Percentiles rank a stretch among this genome's conserved stretches.
phyloP scores from a whole-genome alignment of 129 eudicot genomes.

The Cynara cardunculus region DNA sequence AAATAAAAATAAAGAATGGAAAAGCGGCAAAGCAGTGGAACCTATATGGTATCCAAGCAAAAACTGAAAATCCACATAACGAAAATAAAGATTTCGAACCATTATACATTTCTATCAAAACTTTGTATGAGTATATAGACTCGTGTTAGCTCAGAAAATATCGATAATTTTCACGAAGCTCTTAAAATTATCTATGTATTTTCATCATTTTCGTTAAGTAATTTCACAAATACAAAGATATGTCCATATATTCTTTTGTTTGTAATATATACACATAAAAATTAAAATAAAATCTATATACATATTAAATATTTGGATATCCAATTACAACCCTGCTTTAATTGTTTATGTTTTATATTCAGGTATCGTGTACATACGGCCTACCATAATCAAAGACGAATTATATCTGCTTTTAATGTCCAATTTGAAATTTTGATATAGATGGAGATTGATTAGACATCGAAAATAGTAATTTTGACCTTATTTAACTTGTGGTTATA shows the following conservation, averaged over 20 bases:
- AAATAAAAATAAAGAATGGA: not conserved
- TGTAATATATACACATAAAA: not conserved
- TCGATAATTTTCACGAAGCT: not conserved
- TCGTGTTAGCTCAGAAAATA: not conserved
- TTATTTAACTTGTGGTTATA: not conserved
- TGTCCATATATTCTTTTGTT: not conserved
- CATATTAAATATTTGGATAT: not conserved
- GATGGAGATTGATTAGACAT: not conserved
- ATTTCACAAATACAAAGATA: not conserved
- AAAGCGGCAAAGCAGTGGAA: not conserved
- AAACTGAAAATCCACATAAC: not conserved
- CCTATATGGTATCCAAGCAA: not conserved
- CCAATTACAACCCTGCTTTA: not conserved
- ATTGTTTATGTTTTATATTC: not conserved
- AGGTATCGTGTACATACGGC: not conserved
- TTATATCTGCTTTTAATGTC: not conserved
- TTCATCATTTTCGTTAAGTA: not conserved
- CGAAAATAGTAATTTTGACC: not conserved
- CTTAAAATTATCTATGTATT: not conserved
- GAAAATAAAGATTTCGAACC: not conserved
- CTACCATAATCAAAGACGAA: not conserved
- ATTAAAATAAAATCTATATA: no score
- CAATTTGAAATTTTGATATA: not conserved
- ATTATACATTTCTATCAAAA: not conserved
- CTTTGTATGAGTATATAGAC: no score